phyloP scores from a whole-genome alignment of 768 basidiomycete genomes.

The Mycena haematopus region DNA sequence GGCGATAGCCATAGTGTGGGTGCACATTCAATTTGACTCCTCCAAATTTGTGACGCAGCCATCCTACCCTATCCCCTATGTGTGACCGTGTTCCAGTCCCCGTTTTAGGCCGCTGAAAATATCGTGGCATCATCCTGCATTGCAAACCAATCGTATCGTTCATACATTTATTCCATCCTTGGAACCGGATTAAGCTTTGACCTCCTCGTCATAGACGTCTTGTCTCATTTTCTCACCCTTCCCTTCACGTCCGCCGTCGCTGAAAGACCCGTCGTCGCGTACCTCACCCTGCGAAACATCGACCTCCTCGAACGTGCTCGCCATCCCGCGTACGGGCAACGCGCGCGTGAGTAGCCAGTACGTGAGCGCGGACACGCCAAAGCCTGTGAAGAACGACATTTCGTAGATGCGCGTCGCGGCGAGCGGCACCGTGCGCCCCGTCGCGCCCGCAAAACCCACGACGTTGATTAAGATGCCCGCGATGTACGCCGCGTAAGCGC shows the following conservation, averaged over 20 bases:
- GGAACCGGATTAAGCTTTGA: slow-evolving; percentile 1
- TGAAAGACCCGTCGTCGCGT: slow-evolving; percentile 11
- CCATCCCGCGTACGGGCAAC: slow-evolving; percentile 29
- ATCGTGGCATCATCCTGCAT: too few species aligned
- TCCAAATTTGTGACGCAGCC: too few species aligned
- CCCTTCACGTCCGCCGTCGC: slow-evolving; percentile 10
- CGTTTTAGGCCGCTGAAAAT: too few species aligned
- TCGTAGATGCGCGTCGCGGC: slow-evolving; percentile 77
- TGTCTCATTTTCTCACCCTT: background rate
- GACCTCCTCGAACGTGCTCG: slow-evolving; percentile 57
- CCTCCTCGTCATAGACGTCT: slow-evolving; percentile 3
- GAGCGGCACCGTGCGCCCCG: slow-evolving; percentile 65
- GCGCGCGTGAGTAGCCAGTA: slow-evolving; percentile 47
- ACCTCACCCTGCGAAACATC: slow-evolving; percentile 50
- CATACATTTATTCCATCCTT: too few species aligned
- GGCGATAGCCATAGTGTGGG: too few species aligned
- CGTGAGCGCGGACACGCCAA: slow-evolving; percentile 67
- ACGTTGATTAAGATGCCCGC: slow-evolving; percentile 83
- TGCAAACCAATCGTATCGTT: too few species aligned
- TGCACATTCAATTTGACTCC: too few species aligned
- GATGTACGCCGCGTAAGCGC: slow-evolving; percentile 71
- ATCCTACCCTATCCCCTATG: too few species aligned
- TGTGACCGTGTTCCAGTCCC: too few species aligned
- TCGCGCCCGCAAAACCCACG: slow-evolving; percentile 81
- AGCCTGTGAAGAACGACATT: slow-evolving; percentile 87